Conservation (phyloP, 2,329 filamentous ascomycete species). For the Ceratocystiopsis minuta region DNA sequence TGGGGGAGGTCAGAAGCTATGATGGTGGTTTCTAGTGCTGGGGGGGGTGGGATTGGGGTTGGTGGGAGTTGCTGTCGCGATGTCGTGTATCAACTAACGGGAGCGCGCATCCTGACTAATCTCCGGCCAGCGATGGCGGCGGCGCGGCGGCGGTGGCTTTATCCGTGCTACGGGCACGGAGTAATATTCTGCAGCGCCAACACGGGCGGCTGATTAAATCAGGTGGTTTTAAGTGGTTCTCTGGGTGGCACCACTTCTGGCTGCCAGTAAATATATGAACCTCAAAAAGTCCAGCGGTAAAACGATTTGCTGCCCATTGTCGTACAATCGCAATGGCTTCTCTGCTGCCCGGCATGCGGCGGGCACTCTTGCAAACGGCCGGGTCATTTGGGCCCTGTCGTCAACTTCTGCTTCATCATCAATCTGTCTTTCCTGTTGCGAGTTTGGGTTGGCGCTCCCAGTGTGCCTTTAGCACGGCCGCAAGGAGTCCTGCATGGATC, state of each 20-base stretch:
- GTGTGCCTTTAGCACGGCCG: background rate
- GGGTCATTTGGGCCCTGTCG: conserved; percentile 26
- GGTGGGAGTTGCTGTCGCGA: too few species aligned
- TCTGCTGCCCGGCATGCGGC: conserved; percentile 14
- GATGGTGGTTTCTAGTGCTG: too few species aligned
- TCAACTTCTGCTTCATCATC: conserved; percentile 24
- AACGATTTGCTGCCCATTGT: background rate
- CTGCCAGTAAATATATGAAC: too few species aligned
- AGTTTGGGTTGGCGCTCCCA: background rate
- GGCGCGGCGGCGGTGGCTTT: too few species aligned
- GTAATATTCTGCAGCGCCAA: too few species aligned
- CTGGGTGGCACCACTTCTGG: background rate
- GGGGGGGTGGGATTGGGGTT: too few species aligned
- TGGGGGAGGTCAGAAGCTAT: too few species aligned
- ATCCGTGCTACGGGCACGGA: too few species aligned
- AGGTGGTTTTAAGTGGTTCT: conserved; percentile 5
- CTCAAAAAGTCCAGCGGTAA: too few species aligned
- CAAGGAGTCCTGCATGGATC: too few species aligned
- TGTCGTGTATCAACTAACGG: too few species aligned
- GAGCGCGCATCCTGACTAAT: too few species aligned
- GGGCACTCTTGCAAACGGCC: conserved; percentile 11
- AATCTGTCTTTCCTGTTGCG: conserved; percentile 1
- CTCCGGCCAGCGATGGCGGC: background rate
- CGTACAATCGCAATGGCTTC: conserved; percentile 12
- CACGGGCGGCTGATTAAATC: conserved; percentile 4